Base-by-base conservation (phyloP, 257 asterid genomes). In the Mitragyna speciosa region DNA sequence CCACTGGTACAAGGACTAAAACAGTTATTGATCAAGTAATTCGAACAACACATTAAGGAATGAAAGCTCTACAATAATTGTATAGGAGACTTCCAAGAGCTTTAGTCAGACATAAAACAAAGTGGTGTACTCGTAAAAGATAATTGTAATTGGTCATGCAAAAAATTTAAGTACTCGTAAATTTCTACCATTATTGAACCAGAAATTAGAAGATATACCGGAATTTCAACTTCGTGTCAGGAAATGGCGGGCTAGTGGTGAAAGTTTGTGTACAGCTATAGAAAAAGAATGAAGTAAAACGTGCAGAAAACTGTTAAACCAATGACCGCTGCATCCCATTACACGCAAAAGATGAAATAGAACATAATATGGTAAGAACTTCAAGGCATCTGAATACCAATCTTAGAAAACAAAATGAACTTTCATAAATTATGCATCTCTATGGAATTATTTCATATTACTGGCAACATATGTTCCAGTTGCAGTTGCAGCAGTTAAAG, bases 391-490 rank as follows among this genome's bases (percentile, higher is more conserved):
- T 9, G 17, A 61, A 12, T 61, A 10, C n/a, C 68, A n/a, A 61
- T 8, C 17, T 24, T n/a, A n/a, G 33, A 58, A 28, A 63, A 63
- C 17, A 63, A 7, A 16, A 63, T 16, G 73, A 51, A 14, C 17
- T 22, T 49, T 49, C 12, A 16, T 20, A 39, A 72, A 77, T 36
- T 28, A 68, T 67, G 51, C 65, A 75, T 41, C 73, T 67, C 49
- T 56, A 33, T 79, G 71, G 45, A 69, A 80, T 68, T 69, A 41
- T 56, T 68, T 33, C 56, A 43, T 68, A 33, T n/a, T 51, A 74
- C 84, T 89, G 90, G 85, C 70, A 90, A 88, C 93, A 91, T 43
- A 85, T 79, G 85, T 82, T 86, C 87, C 91, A 36, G 41, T 36
- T 36, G 41, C 41, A 91, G n/a, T n/a, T n/a, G n/a, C n/a, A n/a